Conservation (phyloP, 2,329 filamentous ascomycete genomes). For the Aspergillus amoenus region DNA sequence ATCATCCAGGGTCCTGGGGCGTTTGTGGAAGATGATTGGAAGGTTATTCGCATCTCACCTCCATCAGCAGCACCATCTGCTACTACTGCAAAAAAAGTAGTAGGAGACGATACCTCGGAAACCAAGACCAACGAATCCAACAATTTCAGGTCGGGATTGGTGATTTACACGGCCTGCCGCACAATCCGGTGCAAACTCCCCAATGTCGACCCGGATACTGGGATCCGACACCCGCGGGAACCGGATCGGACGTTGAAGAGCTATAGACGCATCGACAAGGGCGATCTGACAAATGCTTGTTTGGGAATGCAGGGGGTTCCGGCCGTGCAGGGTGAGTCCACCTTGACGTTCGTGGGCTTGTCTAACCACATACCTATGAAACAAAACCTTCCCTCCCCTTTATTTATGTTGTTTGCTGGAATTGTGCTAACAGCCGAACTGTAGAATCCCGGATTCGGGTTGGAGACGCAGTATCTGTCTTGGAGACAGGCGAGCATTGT, state of each 20-base stretch:
- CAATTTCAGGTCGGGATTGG: constrained; percentile 9
- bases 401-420: neutral
- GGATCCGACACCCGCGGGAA: constrained; percentile 47
- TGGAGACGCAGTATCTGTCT: constrained; percentile 40
- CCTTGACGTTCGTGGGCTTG: neutral
- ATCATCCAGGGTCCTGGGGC: constrained; percentile 53
- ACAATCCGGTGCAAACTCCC: constrained; percentile 59
- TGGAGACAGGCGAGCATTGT: constrained; percentile 44
- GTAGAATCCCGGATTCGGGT: constrained; percentile 37
- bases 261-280: constrained; percentile 53
- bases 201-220: constrained; percentile 59
- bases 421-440: neutral
- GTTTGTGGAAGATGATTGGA: constrained; percentile 60
- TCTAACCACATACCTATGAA: neutral
- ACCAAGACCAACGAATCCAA: constrained; percentile 5
- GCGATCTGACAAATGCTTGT: constrained; percentile 49
- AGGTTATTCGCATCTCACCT: constrained; percentile 37
- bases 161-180: constrained; percentile 54
- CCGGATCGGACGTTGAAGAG: constrained; percentile 51
- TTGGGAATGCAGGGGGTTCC: constrained; percentile 55
- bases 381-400: too few relatives aligned
- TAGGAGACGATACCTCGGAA: neutral
- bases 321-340: constrained; percentile 24
- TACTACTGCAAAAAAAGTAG: constrained; percentile 6
- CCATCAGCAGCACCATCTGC: neutral